Base-by-base conservation (phyloP, 2,329 filamentous ascomycete species). In the Fusarium sp. region DNA sequence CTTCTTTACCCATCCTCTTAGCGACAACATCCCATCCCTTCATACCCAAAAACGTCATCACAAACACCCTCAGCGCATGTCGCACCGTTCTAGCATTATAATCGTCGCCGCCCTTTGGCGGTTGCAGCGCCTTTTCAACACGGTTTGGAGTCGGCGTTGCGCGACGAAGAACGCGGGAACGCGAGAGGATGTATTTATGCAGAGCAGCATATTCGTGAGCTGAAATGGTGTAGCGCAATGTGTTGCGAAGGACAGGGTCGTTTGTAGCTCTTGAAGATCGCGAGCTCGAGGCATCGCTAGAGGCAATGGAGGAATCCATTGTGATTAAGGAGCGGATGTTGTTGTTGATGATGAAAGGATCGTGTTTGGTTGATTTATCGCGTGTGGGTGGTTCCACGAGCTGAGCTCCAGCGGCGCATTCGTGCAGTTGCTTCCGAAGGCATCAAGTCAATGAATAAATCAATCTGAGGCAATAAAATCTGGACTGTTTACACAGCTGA, bases 171-270 rank as follows among this genome's bases (percentile, higher is more conserved):
- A 87, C 79, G 56, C 85, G 85, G 46, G 93, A 91, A 49, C 91
- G 90, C 67, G 93, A 94, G 54, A 96, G 86, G 57, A 97, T 87
- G 78, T 95, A 94, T 77, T 92, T 91, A 81, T 97, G 94, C 20
- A 98, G 88, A 2, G 91, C 84, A 73, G 93, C 91, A 81, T 98
- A 98, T 80, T 98, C 95, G 80, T 91, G 90, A 44, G 93, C 90
- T 10, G 90, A 92, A 78, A 95, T 94, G 63, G 93, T 96, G 82
- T 97, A 95, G 73, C 94, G 91, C 64, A 98, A 86, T 45, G 93
- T 91, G 80, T 96, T 97, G 81, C 93, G 93, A 61, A 97, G 86
- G 69, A 97, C 87, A 8, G 93, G 92, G 73, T 95, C 92, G 64
- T 68, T 64, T 12, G 64, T 60, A 33, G 73, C 50, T 59, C 73